Evolutionary conservation across 1,139 yeast genomes (phyloP), one percentile per base, ranked within the genome.

Genomic region (Yamadazyma oceani): DNA sequence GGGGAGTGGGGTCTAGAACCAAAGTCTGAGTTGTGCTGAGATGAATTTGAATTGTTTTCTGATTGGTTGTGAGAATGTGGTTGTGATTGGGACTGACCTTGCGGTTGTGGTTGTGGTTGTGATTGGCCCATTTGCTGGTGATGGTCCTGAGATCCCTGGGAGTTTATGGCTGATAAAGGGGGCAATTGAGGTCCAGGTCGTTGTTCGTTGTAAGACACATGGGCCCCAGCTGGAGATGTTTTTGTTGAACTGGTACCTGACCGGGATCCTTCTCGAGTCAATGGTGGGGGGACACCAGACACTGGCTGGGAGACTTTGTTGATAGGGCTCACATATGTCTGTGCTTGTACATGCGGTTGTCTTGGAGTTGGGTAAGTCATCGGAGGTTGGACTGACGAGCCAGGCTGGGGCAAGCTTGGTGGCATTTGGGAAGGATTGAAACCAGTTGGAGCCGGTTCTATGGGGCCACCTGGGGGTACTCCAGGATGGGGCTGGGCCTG

Each of bases 131-230:
- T 38, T 4, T 36, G 34, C 24, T 34, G 39, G 14, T 16, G 31
- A n/a, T n/a, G 37, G 15, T 19, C 36, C 12, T 19, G 32, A 12
- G 31, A 25, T 13, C 26, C 37, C 10, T 9, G 19, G 9, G 17
- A 27, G n/a, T 13, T 11, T 7, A 15, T 22, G 14, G 26, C 5
- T 5, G 14, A n/a, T 24, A 24, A 24, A 6, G 26, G 26, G 5
- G 26, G 43, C 11, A n/a, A 28, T 5, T 23, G 42, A 8, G 17
- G 45, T 26, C 15, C 38, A 24, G 3, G 37, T 19, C 37, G 32
- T 24, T 26, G 41, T 27, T 33, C 21, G 21, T 19, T 19, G 8
- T 19, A 8, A 8, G 21, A 19, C 8, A 19, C 21, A 19, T 19
- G 5, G 8, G 21, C 21, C 5, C 5, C 21, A 19, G 21, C 21